These are phyloP conservation scores for Solanum hybrid DNA, from an alignment of 305 asterid species.

Conservation along the genomic window DNA sequence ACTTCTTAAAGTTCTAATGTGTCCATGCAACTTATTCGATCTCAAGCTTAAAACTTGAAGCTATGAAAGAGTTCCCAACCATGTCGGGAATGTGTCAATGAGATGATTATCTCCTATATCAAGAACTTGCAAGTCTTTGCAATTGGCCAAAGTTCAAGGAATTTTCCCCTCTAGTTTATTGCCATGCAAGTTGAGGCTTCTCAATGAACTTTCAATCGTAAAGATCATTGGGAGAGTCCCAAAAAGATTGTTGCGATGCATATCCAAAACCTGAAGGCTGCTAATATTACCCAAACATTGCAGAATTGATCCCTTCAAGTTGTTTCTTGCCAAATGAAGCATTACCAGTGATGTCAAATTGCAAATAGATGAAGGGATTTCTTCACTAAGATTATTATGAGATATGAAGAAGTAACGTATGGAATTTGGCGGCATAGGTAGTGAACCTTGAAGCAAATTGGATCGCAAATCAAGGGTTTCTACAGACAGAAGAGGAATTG, in stretches of 20 bases:
- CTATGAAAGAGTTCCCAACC: neutral
- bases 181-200: neutral
- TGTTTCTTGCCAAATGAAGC: neutral
- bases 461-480: neutral
- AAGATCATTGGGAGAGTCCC: neutral
- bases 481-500: neutral
- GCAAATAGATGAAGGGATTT: neutral
- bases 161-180: neutral
- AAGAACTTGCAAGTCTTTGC: neutral
- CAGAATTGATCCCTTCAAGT: neutral
- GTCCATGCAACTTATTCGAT: neutral
- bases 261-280: neutral
- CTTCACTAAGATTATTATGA: neutral
- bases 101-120: neutral
- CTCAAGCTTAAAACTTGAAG: neutral
- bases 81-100: neutral
- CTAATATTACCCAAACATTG: neutral
- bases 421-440: neutral
- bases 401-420: neutral
- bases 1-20: neutral
- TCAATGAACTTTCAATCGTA: neutral
- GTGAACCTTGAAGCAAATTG: neutral
- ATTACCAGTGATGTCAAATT: neutral
- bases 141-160: neutral
- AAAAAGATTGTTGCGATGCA: neutral